Percentiles rank a stretch among this genome's conserved stretches.
These are phyloP conservation scores for Agaricus blazei DNA, from an alignment of 768 basidiomycete genomes.

Conservation along the genomic window DNA sequence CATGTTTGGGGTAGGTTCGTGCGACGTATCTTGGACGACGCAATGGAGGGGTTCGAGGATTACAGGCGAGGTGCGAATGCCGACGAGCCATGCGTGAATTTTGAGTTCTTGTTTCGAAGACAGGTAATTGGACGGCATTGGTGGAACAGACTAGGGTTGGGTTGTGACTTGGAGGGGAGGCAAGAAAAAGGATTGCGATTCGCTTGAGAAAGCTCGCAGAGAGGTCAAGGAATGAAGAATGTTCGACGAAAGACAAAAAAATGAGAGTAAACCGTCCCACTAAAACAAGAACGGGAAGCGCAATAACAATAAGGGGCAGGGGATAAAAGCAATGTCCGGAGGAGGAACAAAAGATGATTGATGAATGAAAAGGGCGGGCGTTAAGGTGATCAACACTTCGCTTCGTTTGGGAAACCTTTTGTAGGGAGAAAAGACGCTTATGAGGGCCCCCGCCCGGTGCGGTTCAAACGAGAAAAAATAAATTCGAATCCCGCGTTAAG, in stretches of 20 bases:
- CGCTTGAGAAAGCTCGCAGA: neutral
- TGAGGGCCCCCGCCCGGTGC: neutral
- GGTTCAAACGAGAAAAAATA: neutral
- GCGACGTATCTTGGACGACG: neutral
- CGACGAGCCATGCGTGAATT: conserved; percentile 5
- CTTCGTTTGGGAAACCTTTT: neutral
- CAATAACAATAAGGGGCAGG: neutral
- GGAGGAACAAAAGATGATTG: neutral
- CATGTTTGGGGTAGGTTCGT: neutral
- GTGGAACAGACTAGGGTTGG: neutral
- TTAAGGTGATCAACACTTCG: conserved; percentile 4
- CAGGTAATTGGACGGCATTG: conserved; percentile 1
- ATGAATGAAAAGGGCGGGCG: neutral
- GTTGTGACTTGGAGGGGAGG: neutral
- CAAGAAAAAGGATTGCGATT: neutral
- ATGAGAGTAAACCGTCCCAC: neutral
- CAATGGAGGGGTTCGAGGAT: conserved; percentile 4
- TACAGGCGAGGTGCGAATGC: conserved; percentile 2
- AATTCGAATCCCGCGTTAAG: neutral
- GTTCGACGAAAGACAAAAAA: neutral
- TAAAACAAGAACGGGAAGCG: neutral
- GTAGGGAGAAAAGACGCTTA: neutral
- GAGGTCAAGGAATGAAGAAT: neutral
- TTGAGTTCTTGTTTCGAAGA: neutral
- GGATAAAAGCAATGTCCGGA: neutral